Conservation (phyloP, 805 yeast species). For the Candida stauntonica region DNA sequence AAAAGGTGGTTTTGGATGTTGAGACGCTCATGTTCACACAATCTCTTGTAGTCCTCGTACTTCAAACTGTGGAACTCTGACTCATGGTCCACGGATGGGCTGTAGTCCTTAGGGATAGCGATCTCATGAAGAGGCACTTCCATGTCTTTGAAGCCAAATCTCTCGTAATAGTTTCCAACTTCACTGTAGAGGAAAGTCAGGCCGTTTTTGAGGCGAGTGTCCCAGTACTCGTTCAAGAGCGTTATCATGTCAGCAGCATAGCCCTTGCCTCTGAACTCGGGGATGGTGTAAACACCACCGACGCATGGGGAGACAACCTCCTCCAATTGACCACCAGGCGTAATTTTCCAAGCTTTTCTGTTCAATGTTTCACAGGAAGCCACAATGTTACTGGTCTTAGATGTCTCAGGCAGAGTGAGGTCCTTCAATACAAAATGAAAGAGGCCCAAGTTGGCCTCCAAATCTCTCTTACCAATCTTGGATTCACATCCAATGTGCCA, state of each 20-base stretch:
- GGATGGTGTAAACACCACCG: slow-evolving; percentile 58
- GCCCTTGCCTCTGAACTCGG: slow-evolving; percentile 47
- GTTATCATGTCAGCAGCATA: slow-evolving; percentile 48
- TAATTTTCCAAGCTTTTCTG: slow-evolving; percentile 31
- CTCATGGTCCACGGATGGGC: slow-evolving; percentile 3
- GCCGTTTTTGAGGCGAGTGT: slow-evolving; percentile 28
- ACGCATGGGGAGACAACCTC: slow-evolving; percentile 37
- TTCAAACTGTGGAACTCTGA: slow-evolving; percentile 20
- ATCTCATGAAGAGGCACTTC: slow-evolving; percentile 36
- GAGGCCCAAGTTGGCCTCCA: slow-evolving; percentile 26
- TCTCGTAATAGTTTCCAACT: slow-evolving; percentile 60
- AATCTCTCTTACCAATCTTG: slow-evolving; percentile 23
- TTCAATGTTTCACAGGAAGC: slow-evolving; percentile 39
- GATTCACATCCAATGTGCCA: slow-evolving; percentile 27
- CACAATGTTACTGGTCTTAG: slow-evolving; percentile 29
- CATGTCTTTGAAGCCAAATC: slow-evolving; percentile 52
- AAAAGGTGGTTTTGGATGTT: slow-evolving; percentile 21
- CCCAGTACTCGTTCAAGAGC: slow-evolving; percentile 32
- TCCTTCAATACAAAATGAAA: slow-evolving; percentile 34
- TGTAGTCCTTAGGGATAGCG: slow-evolving; percentile 15
- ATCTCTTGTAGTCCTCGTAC: slow-evolving; percentile 31
- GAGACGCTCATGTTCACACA: slow-evolving; percentile 26
- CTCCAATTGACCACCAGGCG: slow-evolving; percentile 26
- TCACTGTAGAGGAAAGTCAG: slow-evolving; percentile 62
- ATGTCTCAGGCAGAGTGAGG: slow-evolving; percentile 17